phyloP scores from a whole-genome alignment of 2,329 filamentous ascomycete species.

The Escovopsis weberi region DNA sequence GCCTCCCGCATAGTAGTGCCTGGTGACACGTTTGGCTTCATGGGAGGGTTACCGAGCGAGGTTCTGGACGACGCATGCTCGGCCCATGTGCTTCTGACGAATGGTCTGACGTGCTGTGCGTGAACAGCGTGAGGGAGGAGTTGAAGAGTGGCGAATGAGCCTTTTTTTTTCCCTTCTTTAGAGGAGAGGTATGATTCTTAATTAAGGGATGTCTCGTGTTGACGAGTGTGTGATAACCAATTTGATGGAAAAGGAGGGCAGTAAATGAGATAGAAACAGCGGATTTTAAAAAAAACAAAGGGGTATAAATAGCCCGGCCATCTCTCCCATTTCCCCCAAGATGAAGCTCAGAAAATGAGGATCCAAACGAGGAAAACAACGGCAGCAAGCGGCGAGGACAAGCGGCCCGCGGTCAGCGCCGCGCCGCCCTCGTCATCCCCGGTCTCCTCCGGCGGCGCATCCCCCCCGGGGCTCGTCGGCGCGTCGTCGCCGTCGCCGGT shows the following conservation, averaged over 20 bases:
- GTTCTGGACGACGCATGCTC: too few relatives aligned
- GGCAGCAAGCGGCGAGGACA: slow-evolving; percentile 6
- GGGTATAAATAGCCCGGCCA: background rate
- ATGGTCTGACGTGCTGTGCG: too few relatives aligned
- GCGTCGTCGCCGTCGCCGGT: background rate
- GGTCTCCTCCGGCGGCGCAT: slow-evolving; percentile 1
- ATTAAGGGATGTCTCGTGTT: background rate
- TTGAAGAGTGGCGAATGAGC: too few relatives aligned
- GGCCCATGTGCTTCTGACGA: too few relatives aligned
- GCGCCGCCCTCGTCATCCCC: slow-evolving; percentile 2
- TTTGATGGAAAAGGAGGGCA: too few relatives aligned
- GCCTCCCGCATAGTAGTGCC: too few relatives aligned
- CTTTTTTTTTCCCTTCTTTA: too few relatives aligned
- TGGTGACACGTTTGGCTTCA: too few relatives aligned
- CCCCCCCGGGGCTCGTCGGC: background rate
- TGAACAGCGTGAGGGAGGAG: too few relatives aligned
- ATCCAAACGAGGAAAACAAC: slow-evolving; percentile 7
- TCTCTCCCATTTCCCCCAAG: background rate
- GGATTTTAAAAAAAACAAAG: background rate
- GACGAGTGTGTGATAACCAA: background rate
- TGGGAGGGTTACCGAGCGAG: too few relatives aligned
- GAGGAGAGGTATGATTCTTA: too few relatives aligned
- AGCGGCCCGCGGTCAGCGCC: background rate
- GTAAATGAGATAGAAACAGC: too few relatives aligned
- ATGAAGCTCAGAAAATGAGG: slow-evolving; percentile 2